Evolutionary conservation across 169 alveolate species (phyloP).

Genomic region (Neospora caninum): DNA sequence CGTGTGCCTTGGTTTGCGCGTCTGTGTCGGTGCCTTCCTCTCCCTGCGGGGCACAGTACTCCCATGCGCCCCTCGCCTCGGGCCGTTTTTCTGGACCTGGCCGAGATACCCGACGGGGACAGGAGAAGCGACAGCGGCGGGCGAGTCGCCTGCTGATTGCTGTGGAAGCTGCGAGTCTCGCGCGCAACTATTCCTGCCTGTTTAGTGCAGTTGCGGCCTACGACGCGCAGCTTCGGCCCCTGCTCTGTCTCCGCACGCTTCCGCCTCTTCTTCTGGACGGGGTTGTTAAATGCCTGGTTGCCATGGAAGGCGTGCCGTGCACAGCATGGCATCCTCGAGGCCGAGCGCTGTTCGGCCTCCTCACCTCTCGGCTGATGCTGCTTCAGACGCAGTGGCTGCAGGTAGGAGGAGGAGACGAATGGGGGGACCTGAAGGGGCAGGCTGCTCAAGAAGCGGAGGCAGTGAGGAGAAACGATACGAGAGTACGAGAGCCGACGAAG

Average conservation of each 20-base stretch:
- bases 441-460: too few species aligned
- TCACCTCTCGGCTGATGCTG: neutral
- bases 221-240: neutral
- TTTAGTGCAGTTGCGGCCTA: neutral
- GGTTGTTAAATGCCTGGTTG: neutral
- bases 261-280: conserved; percentile 13
- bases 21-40: too few species aligned
- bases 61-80: neutral
- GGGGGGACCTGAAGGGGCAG: too few species aligned
- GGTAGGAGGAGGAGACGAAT: conserved; percentile 6
- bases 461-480: too few species aligned
- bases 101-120: neutral
- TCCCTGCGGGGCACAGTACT: neutral
- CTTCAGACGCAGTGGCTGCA: conserved; percentile 27
- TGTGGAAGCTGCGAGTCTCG: conserved; percentile 18
- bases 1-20: too few species aligned
- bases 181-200: neutral
- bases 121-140: neutral
- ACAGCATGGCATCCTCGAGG: conserved; percentile 4
- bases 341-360: neutral
- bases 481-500: too few species aligned
- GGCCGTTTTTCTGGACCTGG: too few species aligned
- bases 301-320: conserved; percentile 18
- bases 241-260: neutral
- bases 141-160: conserved; percentile 18